Base-by-base conservation (phyloP, 192 early-diverging fungal genomes). In the Chytriomyces hyalinus region DNA sequence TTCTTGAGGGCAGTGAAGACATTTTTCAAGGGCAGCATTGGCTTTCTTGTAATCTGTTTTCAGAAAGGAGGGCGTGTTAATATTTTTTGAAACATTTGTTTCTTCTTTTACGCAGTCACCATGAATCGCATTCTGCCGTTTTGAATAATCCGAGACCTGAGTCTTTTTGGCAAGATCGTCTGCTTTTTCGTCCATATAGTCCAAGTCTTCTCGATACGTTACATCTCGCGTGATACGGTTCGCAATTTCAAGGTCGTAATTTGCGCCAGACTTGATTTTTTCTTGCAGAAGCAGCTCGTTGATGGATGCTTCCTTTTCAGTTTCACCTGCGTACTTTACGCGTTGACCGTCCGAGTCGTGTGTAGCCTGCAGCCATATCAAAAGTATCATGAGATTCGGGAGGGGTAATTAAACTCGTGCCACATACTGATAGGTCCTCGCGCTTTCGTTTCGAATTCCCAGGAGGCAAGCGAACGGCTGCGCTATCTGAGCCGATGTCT, bases 151-250 rank as follows among this genome's bases (percentile, higher is more conserved):
- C 20, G 87, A 87, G 70, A 85, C 87, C 26, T 87, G 85, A 22
- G 86, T 81, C 17, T 74, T 87, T 51, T 86, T 81, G 1, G 93
- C 87, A 64, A 97, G 84, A 17, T 84, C 87, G 77, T 98, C 96
- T 0, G 90, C 86, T 22, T 92, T 89, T 28, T 97, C 97, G 80
- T 97, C 96, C 87, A 97, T 89, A 62, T 97, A 96, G 57, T 99
- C 97, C 45, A 93, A 82, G 67, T 94, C 90, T 74, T 95, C 87
- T 73, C 83, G 80, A 72, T 90, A 95, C 6, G 83, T 84, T 36
- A 87, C 80, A 81, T 95, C 94, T 6, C 76, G 68, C 1, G 92
- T 83, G 63, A 95, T 95, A 17, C 89, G 83, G n/a, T 86, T 78
- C 0, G 92, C 92, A 51, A 94, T 81, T 20, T 93, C 89, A 15